These are phyloP conservation scores for Pseudocercospora crystallina DNA, from an alignment of 2,329 filamentous ascomycete species.

Conservation along the genomic window DNA sequence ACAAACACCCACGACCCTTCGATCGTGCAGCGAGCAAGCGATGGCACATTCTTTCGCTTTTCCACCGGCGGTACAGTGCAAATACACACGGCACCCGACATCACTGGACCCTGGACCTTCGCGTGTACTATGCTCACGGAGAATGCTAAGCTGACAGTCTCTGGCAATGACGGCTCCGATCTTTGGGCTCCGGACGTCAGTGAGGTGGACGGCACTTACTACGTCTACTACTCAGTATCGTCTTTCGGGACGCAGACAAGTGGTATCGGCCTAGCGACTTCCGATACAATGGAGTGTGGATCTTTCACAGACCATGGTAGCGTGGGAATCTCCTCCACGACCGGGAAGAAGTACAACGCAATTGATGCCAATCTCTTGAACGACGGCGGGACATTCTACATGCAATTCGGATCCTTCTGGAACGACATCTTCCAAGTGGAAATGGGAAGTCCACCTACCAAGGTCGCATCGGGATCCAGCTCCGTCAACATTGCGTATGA, in stretches of 20 bases:
- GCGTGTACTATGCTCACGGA: slow-evolving; percentile 47
- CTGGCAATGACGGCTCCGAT: slow-evolving; percentile 47
- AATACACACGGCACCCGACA: slow-evolving; percentile 48
- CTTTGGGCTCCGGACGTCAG: slow-evolving; percentile 64
- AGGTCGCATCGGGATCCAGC: slow-evolving; percentile 32
- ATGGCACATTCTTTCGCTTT: slow-evolving; percentile 55
- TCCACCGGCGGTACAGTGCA: slow-evolving; percentile 53
- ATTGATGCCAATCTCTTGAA: slow-evolving; percentile 54
- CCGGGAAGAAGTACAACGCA: slow-evolving; percentile 46
- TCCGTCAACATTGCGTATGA: slow-evolving; percentile 56
- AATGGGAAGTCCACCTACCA: slow-evolving; percentile 40
- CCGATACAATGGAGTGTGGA: slow-evolving; percentile 51
- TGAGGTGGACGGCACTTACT: slow-evolving; percentile 59
- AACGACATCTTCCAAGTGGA: slow-evolving; percentile 60
- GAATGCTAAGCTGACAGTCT: slow-evolving; percentile 44
- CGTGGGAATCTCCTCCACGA: slow-evolving; percentile 49
- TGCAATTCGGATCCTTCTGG: slow-evolving; percentile 71
- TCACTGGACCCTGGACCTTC: slow-evolving; percentile 54
- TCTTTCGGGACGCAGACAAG: slow-evolving; percentile 61
- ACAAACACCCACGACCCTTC: slow-evolving; percentile 51
- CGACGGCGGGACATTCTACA: slow-evolving; percentile 46
- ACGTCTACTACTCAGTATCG: slow-evolving; percentile 67
- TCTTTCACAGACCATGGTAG: slow-evolving; percentile 63
- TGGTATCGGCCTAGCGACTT: slow-evolving; percentile 60
- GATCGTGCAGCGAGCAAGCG: slow-evolving; percentile 47